Base-by-base conservation (phyloP, 371 early-diverging fungal genomes). In the Mucor circinelloides region DNA sequence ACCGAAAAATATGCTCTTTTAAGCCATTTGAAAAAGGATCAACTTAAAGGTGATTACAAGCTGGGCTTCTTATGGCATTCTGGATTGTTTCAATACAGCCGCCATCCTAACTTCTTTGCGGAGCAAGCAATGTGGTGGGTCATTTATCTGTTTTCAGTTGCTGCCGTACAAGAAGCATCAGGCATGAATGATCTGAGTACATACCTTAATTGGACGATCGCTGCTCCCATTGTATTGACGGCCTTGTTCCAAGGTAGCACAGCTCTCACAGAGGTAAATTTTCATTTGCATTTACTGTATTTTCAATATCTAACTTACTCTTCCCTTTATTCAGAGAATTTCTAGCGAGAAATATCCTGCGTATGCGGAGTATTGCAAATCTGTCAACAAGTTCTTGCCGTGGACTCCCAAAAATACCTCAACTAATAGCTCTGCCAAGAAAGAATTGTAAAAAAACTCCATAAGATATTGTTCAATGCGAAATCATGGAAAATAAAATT, bases 101-200 rank as follows among this genome's bases (percentile, higher is more conserved):
- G 93, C 13, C 96, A 96, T 68, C 91, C 95, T 58, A 95, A 95
- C 76, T 92, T 91, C 73, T 88, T 93, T 70, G 89, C 88, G 64
- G 96, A 96, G 68, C 83, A 86, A 63, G 63, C 74, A 13, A 79
- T 89, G 59, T 93, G 93, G 92, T 83, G 85, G 77, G 66, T 76
- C 5, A 63, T 94, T 23, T 88, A 89, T 40, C 55, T 89, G 25
- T 94, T 89, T 65, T 87, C 89, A 4, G 76, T 90, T 3, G 75
- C 82, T 2, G 79, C 89, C 13, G 52, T 71, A 6, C 70, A 69
- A 31, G 64, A 73, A 34, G 67, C 46, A 15, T 42, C 58, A 8
- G 48, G 31, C 31, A 27, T 27, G 34, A 55, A 1, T 62, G 62
- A 58, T 19, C 31, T 60, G 7, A 25, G 61, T 4, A 67, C 70